A percentile compares a stretch with the other conserved stretches of the same genome.
Conservation (phyloP, 805 yeast genomes). For the Lipomyces japonicus region DNA sequence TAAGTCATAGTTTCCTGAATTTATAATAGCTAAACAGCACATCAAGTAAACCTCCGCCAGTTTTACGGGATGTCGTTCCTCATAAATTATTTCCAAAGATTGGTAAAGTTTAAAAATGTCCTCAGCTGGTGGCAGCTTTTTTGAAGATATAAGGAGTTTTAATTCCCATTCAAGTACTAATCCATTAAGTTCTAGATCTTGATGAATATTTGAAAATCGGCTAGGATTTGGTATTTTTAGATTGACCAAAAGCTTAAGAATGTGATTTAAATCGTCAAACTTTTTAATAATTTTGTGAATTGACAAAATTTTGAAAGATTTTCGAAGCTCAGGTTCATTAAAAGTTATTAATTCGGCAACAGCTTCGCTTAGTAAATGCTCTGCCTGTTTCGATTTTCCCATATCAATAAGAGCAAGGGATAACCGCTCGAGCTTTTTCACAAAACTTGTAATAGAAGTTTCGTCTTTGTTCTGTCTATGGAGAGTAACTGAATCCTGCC, state of each 20-base stretch:
- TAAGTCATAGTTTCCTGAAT: too few species aligned
- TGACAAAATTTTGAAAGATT: not conserved
- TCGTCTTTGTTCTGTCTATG: constrained; percentile 2
- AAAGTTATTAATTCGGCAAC: not conserved
- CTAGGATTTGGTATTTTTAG: not conserved
- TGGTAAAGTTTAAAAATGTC: too few species aligned
- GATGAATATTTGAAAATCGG: not conserved
- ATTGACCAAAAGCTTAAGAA: constrained; percentile 4
- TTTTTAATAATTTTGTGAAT: not conserved
- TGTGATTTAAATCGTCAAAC: constrained; percentile 5
- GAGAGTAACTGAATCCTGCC: constrained; percentile 12
- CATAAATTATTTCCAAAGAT: constrained; percentile 3
- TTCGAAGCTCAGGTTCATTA: not conserved
- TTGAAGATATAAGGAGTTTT: constrained; percentile 1
- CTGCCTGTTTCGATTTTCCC: constrained; percentile 1
- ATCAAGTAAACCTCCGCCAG: too few species aligned
- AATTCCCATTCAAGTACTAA: constrained; percentile 15
- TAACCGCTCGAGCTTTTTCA: constrained; percentile 21
- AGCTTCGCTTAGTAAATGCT: constrained; percentile 2
- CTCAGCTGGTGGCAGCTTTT: not conserved
- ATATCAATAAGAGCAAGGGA: constrained; percentile 16
- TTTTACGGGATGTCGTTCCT: constrained; percentile 7
- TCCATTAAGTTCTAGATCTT: constrained; percentile 4
- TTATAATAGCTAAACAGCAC: too few species aligned
- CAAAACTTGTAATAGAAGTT: not conserved